Percentiles rank a stretch among this genome's conserved stretches.
phyloP scores from a whole-genome alignment of 1,284 basidiomycete species.

The Boletellus sp. region DNA sequence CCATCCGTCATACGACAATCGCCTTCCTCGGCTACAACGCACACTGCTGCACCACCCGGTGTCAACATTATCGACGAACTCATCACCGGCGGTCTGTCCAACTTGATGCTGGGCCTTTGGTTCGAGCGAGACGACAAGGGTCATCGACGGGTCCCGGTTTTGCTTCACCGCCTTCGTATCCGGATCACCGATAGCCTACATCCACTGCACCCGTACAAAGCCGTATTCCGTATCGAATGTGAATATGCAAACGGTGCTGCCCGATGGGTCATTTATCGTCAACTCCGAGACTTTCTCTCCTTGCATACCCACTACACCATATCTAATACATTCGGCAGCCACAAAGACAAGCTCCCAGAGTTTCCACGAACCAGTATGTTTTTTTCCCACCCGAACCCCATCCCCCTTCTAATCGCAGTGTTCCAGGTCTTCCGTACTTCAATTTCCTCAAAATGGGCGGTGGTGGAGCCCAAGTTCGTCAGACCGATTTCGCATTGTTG shows the following conservation, averaged over 20 bases:
- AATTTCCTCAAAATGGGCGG: slow-evolving; percentile 71
- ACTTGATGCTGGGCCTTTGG: slow-evolving; percentile 84
- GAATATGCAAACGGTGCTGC: slow-evolving; percentile 95
- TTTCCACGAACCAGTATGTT: slow-evolving; percentile 84
- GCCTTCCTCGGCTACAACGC: slow-evolving; percentile 31
- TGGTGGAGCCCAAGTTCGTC: slow-evolving; percentile 48
- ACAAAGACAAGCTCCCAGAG: slow-evolving; percentile 80
- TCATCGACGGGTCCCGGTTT: slow-evolving; percentile 78
- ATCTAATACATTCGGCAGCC: slow-evolving; percentile 74
- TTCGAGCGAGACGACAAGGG: slow-evolving; percentile 90
- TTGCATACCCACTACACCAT: slow-evolving; percentile 90
- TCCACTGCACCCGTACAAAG: slow-evolving; percentile 73
- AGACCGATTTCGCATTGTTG: slow-evolving; percentile 74
- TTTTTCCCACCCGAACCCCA: not conserved
- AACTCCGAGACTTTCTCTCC: slow-evolving; percentile 89
- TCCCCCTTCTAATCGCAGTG: not conserved
- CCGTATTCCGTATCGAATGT: slow-evolving; percentile 91
- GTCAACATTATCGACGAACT: slow-evolving; percentile 86
- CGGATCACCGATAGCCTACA: slow-evolving; percentile 85
- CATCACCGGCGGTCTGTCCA: slow-evolving; percentile 76
- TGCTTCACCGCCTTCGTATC: slow-evolving; percentile 84
- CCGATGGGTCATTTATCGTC: slow-evolving; percentile 95
- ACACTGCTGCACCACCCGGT: slow-evolving; percentile 46
- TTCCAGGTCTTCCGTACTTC: slow-evolving; percentile 75
- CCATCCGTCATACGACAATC: slow-evolving; percentile 47